phyloP scores from a whole-genome alignment of 495 filamentous ascomycete species.

The Neurospora sublineolata region DNA sequence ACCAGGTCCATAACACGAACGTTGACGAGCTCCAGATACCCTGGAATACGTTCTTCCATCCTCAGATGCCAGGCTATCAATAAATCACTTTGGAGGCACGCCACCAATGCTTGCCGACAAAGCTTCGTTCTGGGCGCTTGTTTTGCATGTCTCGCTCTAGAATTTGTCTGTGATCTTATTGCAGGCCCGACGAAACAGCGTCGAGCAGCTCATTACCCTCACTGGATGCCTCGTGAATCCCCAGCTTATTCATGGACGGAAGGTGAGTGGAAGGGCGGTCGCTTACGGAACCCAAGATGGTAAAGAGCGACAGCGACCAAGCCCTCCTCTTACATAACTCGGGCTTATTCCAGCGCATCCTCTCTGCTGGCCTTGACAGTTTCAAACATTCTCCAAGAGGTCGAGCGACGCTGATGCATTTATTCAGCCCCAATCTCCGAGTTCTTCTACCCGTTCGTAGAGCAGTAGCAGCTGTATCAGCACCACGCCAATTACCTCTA shows the following conservation, averaged over 20 bases:
- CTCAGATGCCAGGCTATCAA: background rate
- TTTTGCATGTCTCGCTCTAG: background rate
- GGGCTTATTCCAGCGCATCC: background rate
- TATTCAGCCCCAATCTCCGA: background rate
- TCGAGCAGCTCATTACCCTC: background rate
- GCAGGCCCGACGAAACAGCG: background rate
- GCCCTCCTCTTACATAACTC: background rate
- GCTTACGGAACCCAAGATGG: background rate
- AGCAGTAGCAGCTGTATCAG: background rate
- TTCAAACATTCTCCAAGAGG: background rate
- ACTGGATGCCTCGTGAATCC: background rate
- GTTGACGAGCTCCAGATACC: conserved; percentile 10
- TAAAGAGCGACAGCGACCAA: background rate
- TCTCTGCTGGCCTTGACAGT: background rate
- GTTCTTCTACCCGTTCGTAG: background rate
- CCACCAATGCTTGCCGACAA: background rate
- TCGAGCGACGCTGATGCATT: background rate
- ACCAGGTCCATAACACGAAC: conserved; percentile 13
- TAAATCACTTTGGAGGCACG: background rate
- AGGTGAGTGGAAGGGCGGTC: background rate
- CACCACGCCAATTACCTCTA: background rate
- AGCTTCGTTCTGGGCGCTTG: background rate
- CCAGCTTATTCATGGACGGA: background rate
- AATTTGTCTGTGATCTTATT: background rate
- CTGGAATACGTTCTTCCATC: conserved; percentile 15